phyloP scores from a whole-genome alignment of 164 flowering plant species.

The Macadamia integrifolia region DNA sequence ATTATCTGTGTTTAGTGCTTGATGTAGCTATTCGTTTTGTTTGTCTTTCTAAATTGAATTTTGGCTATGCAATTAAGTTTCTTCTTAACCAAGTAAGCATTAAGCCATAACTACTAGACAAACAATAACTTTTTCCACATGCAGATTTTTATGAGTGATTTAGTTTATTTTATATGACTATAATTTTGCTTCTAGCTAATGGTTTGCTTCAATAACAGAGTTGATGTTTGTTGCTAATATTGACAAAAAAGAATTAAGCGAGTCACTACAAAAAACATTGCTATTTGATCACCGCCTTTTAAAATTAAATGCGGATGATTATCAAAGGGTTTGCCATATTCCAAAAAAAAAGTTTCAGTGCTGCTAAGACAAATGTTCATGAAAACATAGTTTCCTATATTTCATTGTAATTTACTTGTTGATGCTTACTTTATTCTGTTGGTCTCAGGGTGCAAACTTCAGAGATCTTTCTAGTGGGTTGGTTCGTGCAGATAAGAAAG shows the following conservation, averaged over 20 bases:
- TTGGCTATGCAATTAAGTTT: too few relatives aligned
- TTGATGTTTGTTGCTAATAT: conserved; percentile 13
- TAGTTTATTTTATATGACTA: too few relatives aligned
- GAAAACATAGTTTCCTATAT: not conserved
- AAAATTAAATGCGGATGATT: conserved; percentile 57
- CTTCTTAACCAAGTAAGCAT: too few relatives aligned
- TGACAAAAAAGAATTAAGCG: not conserved
- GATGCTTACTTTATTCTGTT: not conserved
- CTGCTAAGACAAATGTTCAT: not conserved
- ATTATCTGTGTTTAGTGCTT: too few relatives aligned
- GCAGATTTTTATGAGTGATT: too few relatives aligned
- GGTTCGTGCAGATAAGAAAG: conserved; percentile 45
- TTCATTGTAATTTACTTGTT: not conserved
- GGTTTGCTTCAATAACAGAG: conserved; percentile 17
- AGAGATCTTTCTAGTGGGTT: conserved; percentile 67
- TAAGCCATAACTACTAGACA: too few relatives aligned
- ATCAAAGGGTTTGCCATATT: conserved; percentile 53
- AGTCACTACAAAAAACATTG: not conserved
- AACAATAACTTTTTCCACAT: too few relatives aligned
- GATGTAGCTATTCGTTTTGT: too few relatives aligned
- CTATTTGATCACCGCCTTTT: conserved; percentile 68
- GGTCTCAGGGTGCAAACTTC: conserved; percentile 67
- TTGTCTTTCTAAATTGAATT: too few relatives aligned
- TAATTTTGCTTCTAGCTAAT: too few relatives aligned
- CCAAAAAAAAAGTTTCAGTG: conserved; percentile 55